Base-by-base conservation (phyloP, 352 stramenopile genomes). In the Phytophthora citrophthora region DNA sequence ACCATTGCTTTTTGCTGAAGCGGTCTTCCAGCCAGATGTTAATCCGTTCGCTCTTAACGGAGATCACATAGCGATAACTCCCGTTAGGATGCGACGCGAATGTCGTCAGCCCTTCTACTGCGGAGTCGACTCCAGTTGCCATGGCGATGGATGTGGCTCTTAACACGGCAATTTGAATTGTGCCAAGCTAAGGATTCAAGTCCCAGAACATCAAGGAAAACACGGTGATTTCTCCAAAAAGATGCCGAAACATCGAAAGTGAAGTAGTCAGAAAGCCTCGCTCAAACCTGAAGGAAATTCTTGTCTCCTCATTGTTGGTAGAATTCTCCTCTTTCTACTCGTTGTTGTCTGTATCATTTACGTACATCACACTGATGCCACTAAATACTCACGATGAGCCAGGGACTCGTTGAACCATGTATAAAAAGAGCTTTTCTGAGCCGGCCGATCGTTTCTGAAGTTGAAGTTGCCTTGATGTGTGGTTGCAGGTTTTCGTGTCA, bases 1-100 rank as follows among this genome's bases (percentile, higher is more conserved):
- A 68, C 60, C 60, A 68, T 40, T 68, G 51, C 11, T 62, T 62
- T 52, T 68, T 58, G 46, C 51, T 57, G 1, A 7, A 31, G 4
- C 44, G 51, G 15, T 62, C 34, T 38, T 62, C 49, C 44, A 68
- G 7, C 60, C 51, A 68, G 8, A 68, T 61, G 9, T 40, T 61
- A 16, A 68, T 13, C 16, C 62, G 46, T 15, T 61, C 51, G 11
- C 24, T 51, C 43, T 55, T 53, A 1, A 61, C 24, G 12, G 34
- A 53, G 12, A 62, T 40, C 18, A 45, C 15, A 18, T 57, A 68
- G 45, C 60, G 60, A 38, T 53, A 57, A 15, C 1, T 62, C 4
- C 1, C 11, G 34, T 29, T 13, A 39, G 43, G 16, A 13, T 13
- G 1, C 5, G 26, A 29, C 1, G 24, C 26, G 34, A 58, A 62